Percentiles rank a stretch among this genome's conserved stretches.
Conservation (phyloP, 192 early-diverging fungal genomes). For the Coemansia aciculifera region DNA sequence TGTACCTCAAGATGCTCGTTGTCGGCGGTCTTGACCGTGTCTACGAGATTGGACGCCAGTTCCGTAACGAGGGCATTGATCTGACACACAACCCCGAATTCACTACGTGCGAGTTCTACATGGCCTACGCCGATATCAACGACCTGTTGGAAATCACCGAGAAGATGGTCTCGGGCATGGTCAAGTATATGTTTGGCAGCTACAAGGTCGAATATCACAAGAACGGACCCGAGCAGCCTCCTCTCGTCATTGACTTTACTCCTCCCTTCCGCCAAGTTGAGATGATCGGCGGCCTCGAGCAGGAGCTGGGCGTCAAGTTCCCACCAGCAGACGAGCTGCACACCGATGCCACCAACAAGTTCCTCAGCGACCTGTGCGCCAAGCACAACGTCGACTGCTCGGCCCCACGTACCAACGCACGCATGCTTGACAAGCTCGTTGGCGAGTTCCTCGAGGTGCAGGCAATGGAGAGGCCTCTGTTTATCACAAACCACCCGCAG, state of each 20-base stretch:
- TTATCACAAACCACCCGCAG: conserved; percentile 95
- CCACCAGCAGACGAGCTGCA: conserved; percentile 82
- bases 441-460: conserved; percentile 80
- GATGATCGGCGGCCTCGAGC: conserved; percentile 93
- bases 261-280: conserved; percentile 92
- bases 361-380: conserved; percentile 87
- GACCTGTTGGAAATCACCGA: conserved; percentile 98
- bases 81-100: conserved; percentile 99
- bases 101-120: conserved; percentile 98
- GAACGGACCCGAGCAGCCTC: conserved; percentile 74
- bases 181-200: conserved; percentile 85
- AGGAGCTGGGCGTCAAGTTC: conserved; percentile 88
- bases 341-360: conserved; percentile 79
- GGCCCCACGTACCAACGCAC: conserved; percentile 88
- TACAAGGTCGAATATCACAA: conserved; percentile 96
- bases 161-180: conserved; percentile 83
- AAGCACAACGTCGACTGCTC: conserved; percentile 96
- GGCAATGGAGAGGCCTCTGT: conserved; percentile 80
- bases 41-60: conserved; percentile 98
- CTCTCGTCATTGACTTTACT: conserved; percentile 90
- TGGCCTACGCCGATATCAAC: conserved; percentile 98
- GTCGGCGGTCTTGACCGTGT: conserved; percentile 98
- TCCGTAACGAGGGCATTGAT: conserved; percentile 99
- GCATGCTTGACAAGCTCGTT: conserved; percentile 94
- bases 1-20: conserved; percentile 96